These are phyloP conservation scores for Cytospora chrysosperma DNA, from an alignment of 2,329 filamentous ascomycete genomes.

Conservation along the genomic window DNA sequence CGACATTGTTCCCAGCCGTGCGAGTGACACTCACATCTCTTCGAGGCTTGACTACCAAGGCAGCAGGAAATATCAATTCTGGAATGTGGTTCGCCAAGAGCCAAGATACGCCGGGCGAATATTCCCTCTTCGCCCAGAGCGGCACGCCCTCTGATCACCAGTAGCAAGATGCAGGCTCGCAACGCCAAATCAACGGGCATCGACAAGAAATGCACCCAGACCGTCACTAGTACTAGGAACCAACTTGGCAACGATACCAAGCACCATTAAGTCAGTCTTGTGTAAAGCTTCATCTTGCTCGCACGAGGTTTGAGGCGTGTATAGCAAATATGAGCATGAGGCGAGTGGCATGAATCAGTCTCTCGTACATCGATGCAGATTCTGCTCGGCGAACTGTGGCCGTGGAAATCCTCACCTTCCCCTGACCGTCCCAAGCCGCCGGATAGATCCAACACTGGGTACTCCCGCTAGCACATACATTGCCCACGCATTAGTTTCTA, in stretches of 20 bases:
- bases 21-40: not conserved
- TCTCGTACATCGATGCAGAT: not conserved
- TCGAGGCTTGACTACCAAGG: too few relatives aligned
- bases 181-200: not conserved
- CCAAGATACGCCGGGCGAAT: not conserved
- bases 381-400: constrained; percentile 9
- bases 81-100: not conserved
- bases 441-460: constrained; percentile 5
- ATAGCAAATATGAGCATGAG: constrained; percentile 5
- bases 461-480: not conserved
- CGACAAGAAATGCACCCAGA: constrained; percentile 2
- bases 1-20: constrained; percentile 10
- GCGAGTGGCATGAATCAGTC: not conserved
- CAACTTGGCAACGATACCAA: not conserved
- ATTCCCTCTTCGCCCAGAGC: not conserved
- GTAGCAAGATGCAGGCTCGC: constrained; percentile 1
- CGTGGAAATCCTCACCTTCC: constrained; percentile 13
- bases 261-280: not conserved
- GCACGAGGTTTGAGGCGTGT: not conserved
- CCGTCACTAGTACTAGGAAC: not conserved
- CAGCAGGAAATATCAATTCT: too few relatives aligned
- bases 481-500: constrained; percentile 5
- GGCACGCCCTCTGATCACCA: not conserved
- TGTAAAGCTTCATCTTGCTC: not conserved
- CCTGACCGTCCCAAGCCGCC: constrained; percentile 15